Base-by-base conservation (phyloP, 2,329 filamentous ascomycete species). In the Nigrospora osmanthi region DNA sequence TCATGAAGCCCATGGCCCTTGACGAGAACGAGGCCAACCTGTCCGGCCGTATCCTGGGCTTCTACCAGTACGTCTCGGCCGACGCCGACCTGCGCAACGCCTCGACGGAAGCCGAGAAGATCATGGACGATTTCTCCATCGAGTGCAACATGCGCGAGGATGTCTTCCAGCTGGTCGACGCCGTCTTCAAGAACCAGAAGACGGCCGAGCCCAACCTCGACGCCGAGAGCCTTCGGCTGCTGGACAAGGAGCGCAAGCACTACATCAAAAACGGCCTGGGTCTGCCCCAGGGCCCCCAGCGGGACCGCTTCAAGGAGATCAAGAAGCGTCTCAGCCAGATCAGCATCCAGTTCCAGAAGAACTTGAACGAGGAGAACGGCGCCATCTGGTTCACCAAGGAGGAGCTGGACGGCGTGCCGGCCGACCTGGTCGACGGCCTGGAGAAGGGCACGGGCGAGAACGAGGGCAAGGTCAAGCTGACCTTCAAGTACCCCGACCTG, bases 261-360 rank as follows among this genome's bases (percentile, higher is more conserved):
- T 91, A 87, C 63, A 82, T 91, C 55, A 75, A 79, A 44, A 89
- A 89, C 61, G 87, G 87, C 13, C 68, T 93, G 39, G 80, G 80
- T 4, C 69, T 93, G 41, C 81, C 85, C 2, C 77, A 78, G 19
- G 86, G 85, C 1, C 69, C 75, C 5, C 71, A 89, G 67, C 70
- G 86, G 49, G 86, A 89, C 54, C 78, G 86, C 38, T 91, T 91
- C 75, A 91, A 89, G 71, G 85, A 85, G 64, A 89, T 91, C 67
- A 87, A 89, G 76, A 87, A 88, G 73, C 72, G 85, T 12, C 70
- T 93, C 45, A 86, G 81, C 52, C 77, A 85, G 61, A 76, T 91
- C 53, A 74, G 77, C 57, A 89, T 90, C 48, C 73, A 81, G 46
- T 88, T 88, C 64, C 80, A 85, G 59, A 89, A 89, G 71, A 87